A percentile compares a stretch with the other conserved stretches of the same genome.
phyloP scores from a whole-genome alignment of 2,329 filamentous ascomycete species.

The Ophiobolus disseminans region DNA sequence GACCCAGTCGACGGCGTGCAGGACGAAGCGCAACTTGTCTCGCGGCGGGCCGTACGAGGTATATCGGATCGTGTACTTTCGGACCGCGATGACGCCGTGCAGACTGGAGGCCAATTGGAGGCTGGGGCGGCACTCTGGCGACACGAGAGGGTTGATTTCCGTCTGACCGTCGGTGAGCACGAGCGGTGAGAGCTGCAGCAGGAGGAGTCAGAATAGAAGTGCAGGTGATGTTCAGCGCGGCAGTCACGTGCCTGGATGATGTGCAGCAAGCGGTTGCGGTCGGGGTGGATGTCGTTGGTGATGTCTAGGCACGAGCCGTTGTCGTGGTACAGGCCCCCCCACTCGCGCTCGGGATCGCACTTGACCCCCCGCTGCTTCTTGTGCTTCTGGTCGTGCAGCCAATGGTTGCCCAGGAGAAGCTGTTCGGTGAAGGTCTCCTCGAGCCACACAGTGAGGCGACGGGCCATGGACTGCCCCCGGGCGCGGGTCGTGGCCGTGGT shows the following conservation, averaged over 20 bases:
- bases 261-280: constrained; percentile 22
- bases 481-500: neutral
- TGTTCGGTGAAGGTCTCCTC: constrained; percentile 27
- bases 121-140: constrained; percentile 12
- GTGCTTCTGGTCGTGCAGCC: constrained; percentile 25
- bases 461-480: constrained; percentile 17
- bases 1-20: constrained; percentile 27
- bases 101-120: constrained; percentile 12
- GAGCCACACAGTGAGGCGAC: constrained; percentile 29
- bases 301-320: constrained; percentile 46
- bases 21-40: constrained; percentile 26
- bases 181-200: constrained; percentile 24
- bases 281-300: constrained; percentile 14
- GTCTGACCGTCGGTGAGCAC: constrained; percentile 38
- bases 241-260: constrained; percentile 33
- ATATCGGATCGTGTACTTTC: constrained; percentile 31
- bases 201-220: constrained; percentile 2
- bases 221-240: neutral
- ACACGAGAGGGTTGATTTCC: constrained; percentile 25
- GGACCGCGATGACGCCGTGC: constrained; percentile 23
- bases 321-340: constrained; percentile 39
- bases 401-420: constrained; percentile 29
- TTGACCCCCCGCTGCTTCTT: constrained; percentile 10
- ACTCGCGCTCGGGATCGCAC: constrained; percentile 16
- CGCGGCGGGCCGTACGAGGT: constrained; percentile 37